Evolutionary conservation across 192 early-diverging fungal genomes (phyloP).

Genomic region (Coemansia guatemalensis): DNA sequence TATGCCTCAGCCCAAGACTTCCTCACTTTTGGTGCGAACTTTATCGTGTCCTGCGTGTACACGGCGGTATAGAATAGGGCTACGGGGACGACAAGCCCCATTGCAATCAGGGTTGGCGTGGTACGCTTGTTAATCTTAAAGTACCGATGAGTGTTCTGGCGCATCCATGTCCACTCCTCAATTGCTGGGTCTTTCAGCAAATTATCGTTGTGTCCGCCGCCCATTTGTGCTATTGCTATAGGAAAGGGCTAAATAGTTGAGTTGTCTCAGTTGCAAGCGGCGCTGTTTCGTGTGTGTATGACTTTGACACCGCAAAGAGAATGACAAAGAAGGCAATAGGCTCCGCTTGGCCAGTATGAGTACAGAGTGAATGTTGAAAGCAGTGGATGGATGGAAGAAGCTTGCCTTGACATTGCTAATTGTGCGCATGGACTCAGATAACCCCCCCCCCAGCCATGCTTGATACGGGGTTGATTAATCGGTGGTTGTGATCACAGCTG

Average conservation of each 20-base stretch:
- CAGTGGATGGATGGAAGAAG: background rate
- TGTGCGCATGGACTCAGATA: background rate
- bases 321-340: background rate
- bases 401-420: background rate
- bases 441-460: background rate
- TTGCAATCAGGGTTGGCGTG: slow-evolving; percentile 35
- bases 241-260: background rate
- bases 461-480: background rate
- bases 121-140: slow-evolving; percentile 52
- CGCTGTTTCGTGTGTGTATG: background rate
- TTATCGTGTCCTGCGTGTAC: slow-evolving; percentile 33
- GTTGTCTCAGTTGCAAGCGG: background rate
- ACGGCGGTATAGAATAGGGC: slow-evolving; percentile 21
- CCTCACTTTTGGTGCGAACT: slow-evolving; percentile 37
- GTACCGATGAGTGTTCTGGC: slow-evolving; percentile 52
- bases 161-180: slow-evolving; percentile 56
- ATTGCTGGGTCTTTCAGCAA: slow-evolving; percentile 54
- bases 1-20: slow-evolving; percentile 49
- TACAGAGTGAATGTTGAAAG: background rate
- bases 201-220: slow-evolving; percentile 42
- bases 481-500: background rate
- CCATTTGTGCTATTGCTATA: slow-evolving; percentile 25
- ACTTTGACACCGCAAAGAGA: background rate
- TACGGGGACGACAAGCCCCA: slow-evolving; percentile 41
- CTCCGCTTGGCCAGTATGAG: background rate